phyloP scores from a whole-genome alignment of 805 yeast genomes.

The Pichia nakasei region DNA sequence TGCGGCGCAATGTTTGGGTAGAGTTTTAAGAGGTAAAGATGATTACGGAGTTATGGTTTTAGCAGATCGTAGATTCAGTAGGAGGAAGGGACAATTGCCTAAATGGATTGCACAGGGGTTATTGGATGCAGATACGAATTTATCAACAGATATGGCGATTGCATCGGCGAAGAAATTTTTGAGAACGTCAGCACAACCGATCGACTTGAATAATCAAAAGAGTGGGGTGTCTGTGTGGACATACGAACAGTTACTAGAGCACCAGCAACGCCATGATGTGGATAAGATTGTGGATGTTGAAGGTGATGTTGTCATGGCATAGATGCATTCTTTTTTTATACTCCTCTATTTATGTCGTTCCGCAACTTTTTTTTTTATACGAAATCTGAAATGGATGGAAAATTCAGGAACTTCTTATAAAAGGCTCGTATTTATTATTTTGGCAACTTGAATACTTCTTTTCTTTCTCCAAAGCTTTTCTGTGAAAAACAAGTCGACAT shows the following conservation, averaged over 20 bases:
- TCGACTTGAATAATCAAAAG: constrained; percentile 81
- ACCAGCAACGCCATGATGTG: constrained; percentile 46
- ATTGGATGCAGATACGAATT: constrained; percentile 80
- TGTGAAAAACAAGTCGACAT: constrained; percentile 4
- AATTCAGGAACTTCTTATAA: background rate
- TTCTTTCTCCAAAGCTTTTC: too few relatives aligned
- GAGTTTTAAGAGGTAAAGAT: constrained; percentile 95
- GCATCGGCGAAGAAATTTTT: constrained; percentile 90
- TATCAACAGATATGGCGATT: constrained; percentile 95
- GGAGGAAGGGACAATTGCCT: constrained; percentile 82
- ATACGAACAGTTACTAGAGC: constrained; percentile 49
- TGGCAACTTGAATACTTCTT: too few relatives aligned
- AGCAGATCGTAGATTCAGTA: constrained; percentile 87
- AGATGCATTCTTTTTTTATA: background rate
- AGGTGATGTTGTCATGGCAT: constrained; percentile 12
- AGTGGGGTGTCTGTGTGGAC: constrained; percentile 89
- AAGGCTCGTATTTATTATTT: too few relatives aligned
- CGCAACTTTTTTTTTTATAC: background rate
- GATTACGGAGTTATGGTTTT: constrained; percentile 98
- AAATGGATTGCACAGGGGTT: constrained; percentile 96
- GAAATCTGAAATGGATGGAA: too few relatives aligned
- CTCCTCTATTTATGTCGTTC: too few relatives aligned
- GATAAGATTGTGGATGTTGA: constrained; percentile 26
- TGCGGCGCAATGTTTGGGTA: constrained; percentile 97
- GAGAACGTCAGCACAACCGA: constrained; percentile 90